Conservation (phyloP, 208 protist genomes). For the Leishmania arabica region DNA sequence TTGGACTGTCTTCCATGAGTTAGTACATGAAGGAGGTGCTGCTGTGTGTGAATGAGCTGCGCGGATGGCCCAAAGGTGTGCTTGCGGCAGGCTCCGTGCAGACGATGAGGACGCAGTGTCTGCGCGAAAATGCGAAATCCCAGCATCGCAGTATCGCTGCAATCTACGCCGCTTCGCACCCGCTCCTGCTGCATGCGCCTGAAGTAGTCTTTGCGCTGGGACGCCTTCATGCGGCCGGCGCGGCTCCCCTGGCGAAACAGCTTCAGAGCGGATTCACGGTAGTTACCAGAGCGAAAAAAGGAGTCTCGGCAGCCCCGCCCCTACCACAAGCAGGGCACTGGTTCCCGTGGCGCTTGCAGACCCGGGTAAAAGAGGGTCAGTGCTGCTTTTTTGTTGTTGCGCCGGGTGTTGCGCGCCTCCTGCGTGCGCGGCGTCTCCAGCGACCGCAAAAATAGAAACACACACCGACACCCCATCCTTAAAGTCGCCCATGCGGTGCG, state of each 20-base stretch:
- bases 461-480: constrained; percentile 45
- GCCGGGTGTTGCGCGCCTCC: constrained; percentile 40
- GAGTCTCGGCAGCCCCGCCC: constrained; percentile 46
- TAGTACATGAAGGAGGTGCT: constrained; percentile 64
- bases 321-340: constrained; percentile 41
- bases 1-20: constrained; percentile 25
- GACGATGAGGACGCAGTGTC: constrained; percentile 39
- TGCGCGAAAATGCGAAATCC: constrained; percentile 59
- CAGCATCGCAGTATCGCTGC: constrained; percentile 71
- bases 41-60: constrained; percentile 54
- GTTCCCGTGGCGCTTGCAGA: constrained; percentile 20
- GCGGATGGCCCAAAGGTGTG: constrained; percentile 44
- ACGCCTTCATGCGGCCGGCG: constrained; percentile 41
- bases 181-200: constrained; percentile 48
- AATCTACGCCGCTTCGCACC: constrained; percentile 69
- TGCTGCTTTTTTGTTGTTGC: constrained; percentile 22
- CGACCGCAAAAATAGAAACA: constrained; percentile 49
- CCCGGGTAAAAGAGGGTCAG: constrained; percentile 34
- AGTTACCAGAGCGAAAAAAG: constrained; percentile 67
- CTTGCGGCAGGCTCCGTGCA: constrained; percentile 29
- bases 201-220: constrained; percentile 37
- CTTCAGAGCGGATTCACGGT: constrained; percentile 45
- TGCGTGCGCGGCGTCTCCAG: constrained; percentile 59
- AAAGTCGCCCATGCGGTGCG: constrained; percentile 76
- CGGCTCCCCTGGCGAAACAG: constrained; percentile 52